phyloP scores from a whole-genome alignment of 2,329 filamentous ascomycete genomes.

The Xylariaceae sp. region DNA sequence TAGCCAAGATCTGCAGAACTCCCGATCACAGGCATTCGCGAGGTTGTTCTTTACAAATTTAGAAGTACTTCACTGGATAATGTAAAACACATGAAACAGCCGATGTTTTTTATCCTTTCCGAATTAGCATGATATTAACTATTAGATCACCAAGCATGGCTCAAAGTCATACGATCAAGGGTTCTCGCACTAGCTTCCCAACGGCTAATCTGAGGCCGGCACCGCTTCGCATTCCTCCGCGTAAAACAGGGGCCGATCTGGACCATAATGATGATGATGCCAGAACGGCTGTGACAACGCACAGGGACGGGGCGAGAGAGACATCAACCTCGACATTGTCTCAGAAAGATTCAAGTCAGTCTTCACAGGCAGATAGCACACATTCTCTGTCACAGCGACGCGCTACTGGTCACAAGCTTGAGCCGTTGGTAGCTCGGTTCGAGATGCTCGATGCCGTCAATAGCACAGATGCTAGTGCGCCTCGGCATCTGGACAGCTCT shows the following conservation, averaged over 20 bases:
- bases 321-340: neutral
- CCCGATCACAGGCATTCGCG: neutral
- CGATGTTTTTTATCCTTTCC: conserved; percentile 5
- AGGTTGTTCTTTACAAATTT: conserved; percentile 15
- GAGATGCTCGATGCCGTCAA: conserved; percentile 42
- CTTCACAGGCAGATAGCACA: conserved; percentile 4
- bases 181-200: conserved; percentile 3
- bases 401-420: conserved; percentile 33
- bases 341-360: neutral
- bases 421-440: conserved; percentile 45
- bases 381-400: conserved; percentile 25
- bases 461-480: conserved; percentile 21
- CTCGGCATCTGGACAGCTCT: conserved; percentile 4
- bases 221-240: conserved; percentile 24
- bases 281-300: neutral
- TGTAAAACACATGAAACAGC: conserved; percentile 20
- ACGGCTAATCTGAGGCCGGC: conserved; percentile 20
- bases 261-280: neutral
- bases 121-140: conserved; percentile 4
- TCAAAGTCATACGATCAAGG: neutral
- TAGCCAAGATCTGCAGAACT: too few species aligned
- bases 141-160: conserved; percentile 18
- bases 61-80: neutral
- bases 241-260: conserved; percentile 5
- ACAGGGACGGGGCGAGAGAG: neutral